These are phyloP conservation scores for Symmetrospora coprosmae DNA, from an alignment of 768 basidiomycete genomes.

Conservation along the genomic window DNA sequence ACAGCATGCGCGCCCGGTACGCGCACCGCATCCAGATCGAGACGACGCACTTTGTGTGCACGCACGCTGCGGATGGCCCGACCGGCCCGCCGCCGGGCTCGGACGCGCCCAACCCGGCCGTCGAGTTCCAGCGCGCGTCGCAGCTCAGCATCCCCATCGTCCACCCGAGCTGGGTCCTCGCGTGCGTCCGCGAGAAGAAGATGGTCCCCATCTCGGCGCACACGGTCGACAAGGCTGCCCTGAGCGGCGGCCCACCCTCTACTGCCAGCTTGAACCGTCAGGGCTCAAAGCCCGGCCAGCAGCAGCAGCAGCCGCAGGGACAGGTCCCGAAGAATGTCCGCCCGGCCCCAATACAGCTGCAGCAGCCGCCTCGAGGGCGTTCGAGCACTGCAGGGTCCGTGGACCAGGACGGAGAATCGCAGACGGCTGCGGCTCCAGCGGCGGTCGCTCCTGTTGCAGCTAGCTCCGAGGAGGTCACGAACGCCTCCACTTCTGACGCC, in stretches of 20 bases:
- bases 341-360: conserved; percentile 1
- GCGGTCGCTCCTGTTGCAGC: no score
- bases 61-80: conserved; percentile 45
- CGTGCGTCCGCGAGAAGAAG: conserved; percentile 69
- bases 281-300: neutral
- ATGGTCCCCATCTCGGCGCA: conserved; percentile 75
- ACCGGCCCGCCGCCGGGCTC: neutral
- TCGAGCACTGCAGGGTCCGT: no score
- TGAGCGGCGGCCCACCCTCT: neutral
- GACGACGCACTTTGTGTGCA: conserved; percentile 95
- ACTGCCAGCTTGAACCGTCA: neutral
- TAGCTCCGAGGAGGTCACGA: no score
- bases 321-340: neutral
- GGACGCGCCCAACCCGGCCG: conserved; percentile 47
- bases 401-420: no score
- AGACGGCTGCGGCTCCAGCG: no score
- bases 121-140: conserved; percentile 86
- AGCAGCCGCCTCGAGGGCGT: conserved; percentile 13
- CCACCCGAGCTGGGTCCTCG: conserved; percentile 84
- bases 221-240: conserved; percentile 39
- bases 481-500: no score
- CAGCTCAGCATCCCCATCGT: conserved; percentile 90
- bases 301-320: neutral
- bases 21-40: conserved; percentile 90
- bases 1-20: conserved; percentile 78